Base-by-base conservation (phyloP, 495 filamentous ascomycete genomes). In the Lophiostoma macrostomum region DNA sequence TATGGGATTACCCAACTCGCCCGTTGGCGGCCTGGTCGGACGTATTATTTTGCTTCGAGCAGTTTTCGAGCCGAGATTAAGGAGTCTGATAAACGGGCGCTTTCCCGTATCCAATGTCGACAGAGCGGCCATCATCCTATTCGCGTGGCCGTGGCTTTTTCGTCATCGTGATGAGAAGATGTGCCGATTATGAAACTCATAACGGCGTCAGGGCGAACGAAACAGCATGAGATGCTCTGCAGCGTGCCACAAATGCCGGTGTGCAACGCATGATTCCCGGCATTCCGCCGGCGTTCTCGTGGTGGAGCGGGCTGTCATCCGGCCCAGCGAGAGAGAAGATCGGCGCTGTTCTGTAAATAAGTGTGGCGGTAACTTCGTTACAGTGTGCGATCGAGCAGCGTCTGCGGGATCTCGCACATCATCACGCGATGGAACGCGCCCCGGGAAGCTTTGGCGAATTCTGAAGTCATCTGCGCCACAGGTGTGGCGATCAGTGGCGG, bases 21-120 rank as follows among this genome's bases (percentile, higher is more conserved):
- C 41, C 50, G 34, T 27, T 29, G 18, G 12, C 24, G 18, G 56
- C 47, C 55, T 34, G 28, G 46, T 52, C 47, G 19, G 30, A 18
- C 38, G n/a, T 27, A 48, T 27, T 32, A 40, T 23, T 54, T 49
- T 49, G 14, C 41, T 46, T 43, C 16, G 50, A 12, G 29, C n/a
- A 46, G 18, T 20, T 25, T 32, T 52, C 18, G 38, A 56, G 46
- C 59, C 59, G 59, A 62, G 38, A 62, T 62, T 57, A 62, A 62
- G 53, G 53, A 54, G 52, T 16, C 45, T 52, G 52, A 13, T 28
- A 61, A 39, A 41, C 48, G 44, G 35, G 1, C 27, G 42, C 24
- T 20, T 42, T 43, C 20, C 53, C 43, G 23, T 28, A 38, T 50
- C 36, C 36, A 50, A 27, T 35, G 32, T 12, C 14, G n/a, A 6